A percentile compares a stretch with the other conserved stretches of the same genome.
These are phyloP conservation scores for Chrysoporthe puriensis DNA, from an alignment of 2,329 filamentous ascomycete genomes.

Conservation along the genomic window DNA sequence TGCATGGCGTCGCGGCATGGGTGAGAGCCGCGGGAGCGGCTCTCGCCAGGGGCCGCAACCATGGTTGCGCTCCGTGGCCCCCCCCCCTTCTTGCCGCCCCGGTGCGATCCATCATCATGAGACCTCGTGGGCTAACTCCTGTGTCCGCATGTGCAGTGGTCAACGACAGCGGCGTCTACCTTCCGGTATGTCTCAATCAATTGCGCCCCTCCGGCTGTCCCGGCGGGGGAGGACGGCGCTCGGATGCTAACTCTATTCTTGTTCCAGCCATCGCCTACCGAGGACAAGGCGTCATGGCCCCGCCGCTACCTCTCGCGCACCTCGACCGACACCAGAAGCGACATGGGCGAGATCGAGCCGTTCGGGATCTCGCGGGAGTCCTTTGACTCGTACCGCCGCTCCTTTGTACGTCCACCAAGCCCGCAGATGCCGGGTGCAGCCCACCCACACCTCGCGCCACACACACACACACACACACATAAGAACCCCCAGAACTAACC, in stretches of 20 bases:
- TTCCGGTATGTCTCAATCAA: slow-evolving; percentile 67
- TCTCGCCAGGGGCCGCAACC: background rate
- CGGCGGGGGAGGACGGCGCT: no score
- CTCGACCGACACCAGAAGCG: slow-evolving; percentile 57
- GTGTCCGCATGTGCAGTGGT: slow-evolving; percentile 66
- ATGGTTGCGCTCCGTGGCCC: background rate
- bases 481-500: no score
- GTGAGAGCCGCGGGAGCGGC: no score
- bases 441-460: no score
- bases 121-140: slow-evolving; percentile 9
- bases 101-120: background rate
- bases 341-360: slow-evolving; percentile 82
- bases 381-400: slow-evolving; percentile 94
- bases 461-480: no score
- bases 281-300: slow-evolving; percentile 75
- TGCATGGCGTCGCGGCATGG: background rate
- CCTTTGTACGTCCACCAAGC: slow-evolving; percentile 71
- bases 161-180: slow-evolving; percentile 92
- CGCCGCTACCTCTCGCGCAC: slow-evolving; percentile 57
- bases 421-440: background rate
- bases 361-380: slow-evolving; percentile 96
- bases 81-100: background rate
- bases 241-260: slow-evolving; percentile 9
- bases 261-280: slow-evolving; percentile 79
- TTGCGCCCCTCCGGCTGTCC: background rate